Conservation (phyloP, 108 stramenopile genomes). For the Skeletonema costatum region DNA sequence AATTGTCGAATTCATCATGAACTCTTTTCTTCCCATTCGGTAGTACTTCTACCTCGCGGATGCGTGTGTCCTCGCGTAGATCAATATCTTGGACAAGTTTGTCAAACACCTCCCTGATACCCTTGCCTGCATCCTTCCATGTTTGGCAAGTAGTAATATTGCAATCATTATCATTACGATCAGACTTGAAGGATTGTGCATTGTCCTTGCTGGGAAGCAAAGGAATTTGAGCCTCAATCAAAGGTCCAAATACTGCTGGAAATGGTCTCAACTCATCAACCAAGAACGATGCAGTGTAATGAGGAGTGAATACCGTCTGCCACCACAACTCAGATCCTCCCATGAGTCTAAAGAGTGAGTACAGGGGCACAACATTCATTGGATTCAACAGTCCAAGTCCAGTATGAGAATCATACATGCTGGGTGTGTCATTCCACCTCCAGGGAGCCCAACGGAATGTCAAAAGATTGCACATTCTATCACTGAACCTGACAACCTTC, state of each 20-base stretch:
- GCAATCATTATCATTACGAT: slow-evolving; percentile 45
- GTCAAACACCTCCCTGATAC: slow-evolving; percentile 56
- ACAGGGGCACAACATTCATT: slow-evolving; percentile 55
- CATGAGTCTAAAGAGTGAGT: slow-evolving; percentile 43
- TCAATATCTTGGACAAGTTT: slow-evolving; percentile 51
- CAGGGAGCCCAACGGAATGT: slow-evolving; percentile 60
- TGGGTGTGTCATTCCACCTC: slow-evolving; percentile 47
- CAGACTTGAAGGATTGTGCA: slow-evolving; percentile 33
- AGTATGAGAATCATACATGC: slow-evolving; percentile 62
- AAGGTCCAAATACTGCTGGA: slow-evolving; percentile 60
- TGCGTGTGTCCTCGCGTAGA: slow-evolving; percentile 48
- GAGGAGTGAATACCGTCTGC: slow-evolving; percentile 59
- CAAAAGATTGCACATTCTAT: slow-evolving; percentile 44
- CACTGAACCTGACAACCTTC: slow-evolving; percentile 41
- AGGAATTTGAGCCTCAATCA: slow-evolving; percentile 63
- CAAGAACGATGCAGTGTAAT: slow-evolving; percentile 60
- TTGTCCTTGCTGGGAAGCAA: slow-evolving; percentile 45
- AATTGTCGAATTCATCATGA: slow-evolving; percentile 53
- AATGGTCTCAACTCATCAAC: slow-evolving; percentile 61
- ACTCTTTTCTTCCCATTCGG: slow-evolving; percentile 55
- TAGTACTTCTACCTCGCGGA: slow-evolving; percentile 46
- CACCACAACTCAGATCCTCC: slow-evolving; percentile 60
- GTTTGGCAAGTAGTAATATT: slow-evolving; percentile 61
- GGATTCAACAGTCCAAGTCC: slow-evolving; percentile 58
- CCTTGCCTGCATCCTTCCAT: slow-evolving; percentile 64